Evolutionary conservation across 768 basidiomycete species (phyloP).

Genomic region (Suillus bovinus): DNA sequence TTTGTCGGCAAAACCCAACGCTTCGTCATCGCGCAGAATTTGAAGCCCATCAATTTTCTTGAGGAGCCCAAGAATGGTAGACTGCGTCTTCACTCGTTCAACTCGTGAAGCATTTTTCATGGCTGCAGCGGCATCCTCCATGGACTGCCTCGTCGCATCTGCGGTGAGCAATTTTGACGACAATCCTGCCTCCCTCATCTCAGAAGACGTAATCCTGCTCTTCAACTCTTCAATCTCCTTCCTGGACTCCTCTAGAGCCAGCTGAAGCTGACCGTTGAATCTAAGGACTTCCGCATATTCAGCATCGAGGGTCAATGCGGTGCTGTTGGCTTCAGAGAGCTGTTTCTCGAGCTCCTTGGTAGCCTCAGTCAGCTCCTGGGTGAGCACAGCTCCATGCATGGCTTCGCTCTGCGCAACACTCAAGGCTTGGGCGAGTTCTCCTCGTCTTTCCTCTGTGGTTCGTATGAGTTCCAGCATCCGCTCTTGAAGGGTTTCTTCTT

Average conservation of each 20-base stretch:
- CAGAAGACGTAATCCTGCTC: neutral
- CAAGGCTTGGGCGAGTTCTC: neutral
- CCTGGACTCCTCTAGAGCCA: neutral
- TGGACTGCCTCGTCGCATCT: neutral
- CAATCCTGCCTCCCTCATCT: constrained; percentile 4
- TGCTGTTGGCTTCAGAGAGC: neutral
- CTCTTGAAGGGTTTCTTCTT: constrained; percentile 11
- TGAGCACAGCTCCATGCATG: neutral
- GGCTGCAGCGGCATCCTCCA: neutral
- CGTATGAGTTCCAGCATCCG: constrained; percentile 11
- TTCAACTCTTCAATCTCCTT: constrained; percentile 3
- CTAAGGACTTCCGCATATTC: neutral
- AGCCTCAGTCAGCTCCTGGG: constrained; percentile 1
- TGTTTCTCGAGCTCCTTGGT: neutral
- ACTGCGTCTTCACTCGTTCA: constrained; percentile 9
- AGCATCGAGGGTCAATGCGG: neutral
- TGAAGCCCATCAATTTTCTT: constrained; percentile 9
- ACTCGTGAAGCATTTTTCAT: constrained; percentile 1
- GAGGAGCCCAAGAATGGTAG: constrained; percentile 12
- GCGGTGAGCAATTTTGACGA: neutral
- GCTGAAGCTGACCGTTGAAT: neutral
- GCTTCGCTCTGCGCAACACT: neutral
- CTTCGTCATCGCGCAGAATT: constrained; percentile 13
- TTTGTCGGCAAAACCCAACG: neutral
- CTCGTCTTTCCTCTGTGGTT: constrained; percentile 13